phyloP scores from a whole-genome alignment of 2,329 filamentous ascomycete genomes.

The Pseudogymnoascus sp. region DNA sequence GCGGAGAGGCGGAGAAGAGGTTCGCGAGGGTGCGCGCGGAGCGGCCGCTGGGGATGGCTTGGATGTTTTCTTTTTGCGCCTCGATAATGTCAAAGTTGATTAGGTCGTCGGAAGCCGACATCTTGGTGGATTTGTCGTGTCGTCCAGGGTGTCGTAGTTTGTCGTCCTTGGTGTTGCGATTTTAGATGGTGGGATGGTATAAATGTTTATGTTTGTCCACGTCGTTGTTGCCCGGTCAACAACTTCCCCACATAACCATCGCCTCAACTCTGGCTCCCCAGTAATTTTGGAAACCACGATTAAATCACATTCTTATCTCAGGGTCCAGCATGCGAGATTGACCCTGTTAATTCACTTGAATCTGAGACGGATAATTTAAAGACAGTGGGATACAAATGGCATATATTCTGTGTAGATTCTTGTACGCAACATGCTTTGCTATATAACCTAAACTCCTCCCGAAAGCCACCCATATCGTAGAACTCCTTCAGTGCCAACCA shows the following conservation, averaged over 20 bases:
- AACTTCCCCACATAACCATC: background rate
- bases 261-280: background rate
- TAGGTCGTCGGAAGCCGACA: constrained; percentile 46
- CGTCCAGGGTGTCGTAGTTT: constrained; percentile 8
- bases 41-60: constrained; percentile 77
- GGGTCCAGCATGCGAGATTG: background rate
- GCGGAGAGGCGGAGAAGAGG: constrained; percentile 63
- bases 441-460: background rate
- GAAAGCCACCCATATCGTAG: background rate
- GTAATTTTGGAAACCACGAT: background rate
- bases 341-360: background rate
- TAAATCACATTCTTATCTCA: background rate
- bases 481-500: background rate
- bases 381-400: background rate
- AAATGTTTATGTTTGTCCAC: background rate
- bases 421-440: background rate
- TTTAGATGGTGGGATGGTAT: background rate
- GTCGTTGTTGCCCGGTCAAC: constrained; percentile 1
- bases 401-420: background rate
- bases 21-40: constrained; percentile 85
- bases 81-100: constrained; percentile 90
- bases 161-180: constrained; percentile 10
- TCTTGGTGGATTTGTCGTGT: constrained; percentile 24
- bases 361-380: background rate
- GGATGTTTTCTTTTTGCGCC: constrained; percentile 95